These are phyloP conservation scores for Suillus subalutaceus DNA, from an alignment of 768 basidiomycete genomes.

Conservation along the genomic window DNA sequence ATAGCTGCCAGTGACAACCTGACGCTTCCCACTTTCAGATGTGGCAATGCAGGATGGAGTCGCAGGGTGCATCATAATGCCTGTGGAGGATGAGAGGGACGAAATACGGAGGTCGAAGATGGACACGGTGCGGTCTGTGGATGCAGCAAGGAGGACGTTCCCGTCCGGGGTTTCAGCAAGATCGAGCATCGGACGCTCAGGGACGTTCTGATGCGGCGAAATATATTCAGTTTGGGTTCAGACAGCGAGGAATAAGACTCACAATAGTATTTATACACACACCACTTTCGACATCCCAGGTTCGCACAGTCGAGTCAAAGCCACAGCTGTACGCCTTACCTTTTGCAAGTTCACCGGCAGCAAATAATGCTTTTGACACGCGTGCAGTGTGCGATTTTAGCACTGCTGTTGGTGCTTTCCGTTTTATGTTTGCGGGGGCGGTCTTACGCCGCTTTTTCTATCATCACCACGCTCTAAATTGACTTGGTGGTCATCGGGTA, in stretches of 20 bases:
- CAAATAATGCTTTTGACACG: conserved; percentile 75
- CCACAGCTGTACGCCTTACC: conserved; percentile 72
- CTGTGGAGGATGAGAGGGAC: conserved; percentile 37
- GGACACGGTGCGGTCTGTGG: conserved; percentile 74
- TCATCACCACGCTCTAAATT: conserved; percentile 23
- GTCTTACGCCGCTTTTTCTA: conserved; percentile 64
- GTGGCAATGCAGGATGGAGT: conserved; percentile 63
- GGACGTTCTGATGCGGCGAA: conserved; percentile 50
- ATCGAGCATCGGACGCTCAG: conserved; percentile 77
- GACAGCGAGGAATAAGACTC: conserved; percentile 27
- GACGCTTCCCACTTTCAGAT: conserved; percentile 37
- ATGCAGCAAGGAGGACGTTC: conserved; percentile 49
- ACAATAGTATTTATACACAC: conserved; percentile 74
- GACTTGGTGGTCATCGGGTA: conserved; percentile 69
- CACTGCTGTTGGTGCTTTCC: conserved; percentile 72
- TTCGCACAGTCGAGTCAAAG: conserved; percentile 87
- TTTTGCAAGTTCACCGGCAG: conserved; percentile 29
- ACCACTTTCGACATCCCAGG: conserved; percentile 85
- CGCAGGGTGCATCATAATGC: conserved; percentile 60
- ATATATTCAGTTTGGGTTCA: neutral
- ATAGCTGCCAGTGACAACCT: conserved; percentile 73
- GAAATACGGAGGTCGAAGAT: conserved; percentile 66
- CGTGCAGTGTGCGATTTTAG: conserved; percentile 84
- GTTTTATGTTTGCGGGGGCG: conserved; percentile 41
- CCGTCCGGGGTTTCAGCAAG: conserved; percentile 51